phyloP scores from a whole-genome alignment of 805 yeast species.

The Suhomyces kilbournensis region DNA sequence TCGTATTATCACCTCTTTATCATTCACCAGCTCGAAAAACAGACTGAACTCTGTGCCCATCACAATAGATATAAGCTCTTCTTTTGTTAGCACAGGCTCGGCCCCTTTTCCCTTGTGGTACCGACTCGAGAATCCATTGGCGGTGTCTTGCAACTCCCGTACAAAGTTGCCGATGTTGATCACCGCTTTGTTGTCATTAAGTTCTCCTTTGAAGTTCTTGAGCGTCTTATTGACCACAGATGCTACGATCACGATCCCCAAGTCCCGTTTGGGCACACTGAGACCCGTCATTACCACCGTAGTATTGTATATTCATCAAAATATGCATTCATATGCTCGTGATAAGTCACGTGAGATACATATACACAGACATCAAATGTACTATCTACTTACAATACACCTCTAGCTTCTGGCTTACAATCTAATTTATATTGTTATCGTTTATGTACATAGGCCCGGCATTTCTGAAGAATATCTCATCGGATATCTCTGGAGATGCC shows the following conservation, averaged over 20 bases:
- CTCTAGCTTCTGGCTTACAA: no score
- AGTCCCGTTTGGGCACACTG: not conserved
- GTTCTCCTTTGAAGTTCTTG: slow-evolving; percentile 4
- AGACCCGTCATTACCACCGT: not conserved
- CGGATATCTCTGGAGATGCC: not conserved
- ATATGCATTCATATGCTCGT: not conserved
- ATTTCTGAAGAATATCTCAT: not conserved
- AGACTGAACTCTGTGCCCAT: slow-evolving; percentile 13
- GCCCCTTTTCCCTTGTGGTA: slow-evolving; percentile 2
- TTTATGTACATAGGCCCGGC: slow-evolving; percentile 2
- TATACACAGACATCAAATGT: no score
- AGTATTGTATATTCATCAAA: not conserved
- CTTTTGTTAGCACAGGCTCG: slow-evolving; percentile 4
- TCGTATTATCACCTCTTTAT: slow-evolving; percentile 20
- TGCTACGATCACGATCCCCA: slow-evolving; percentile 9
- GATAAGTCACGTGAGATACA: not conserved
- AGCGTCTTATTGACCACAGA: slow-evolving; percentile 10
- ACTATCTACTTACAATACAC: not conserved
- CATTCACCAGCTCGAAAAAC: slow-evolving; percentile 17
- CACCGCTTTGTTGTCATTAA: slow-evolving; percentile 1
- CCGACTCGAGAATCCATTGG: slow-evolving; percentile 3
- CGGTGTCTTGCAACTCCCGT: slow-evolving; percentile 4
- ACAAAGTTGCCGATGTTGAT: slow-evolving; percentile 7
- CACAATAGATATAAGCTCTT: slow-evolving; percentile 11
- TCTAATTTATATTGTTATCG: not conserved